Conservation (phyloP, 495 filamentous ascomycete species). For the Daldinia decipiens region DNA sequence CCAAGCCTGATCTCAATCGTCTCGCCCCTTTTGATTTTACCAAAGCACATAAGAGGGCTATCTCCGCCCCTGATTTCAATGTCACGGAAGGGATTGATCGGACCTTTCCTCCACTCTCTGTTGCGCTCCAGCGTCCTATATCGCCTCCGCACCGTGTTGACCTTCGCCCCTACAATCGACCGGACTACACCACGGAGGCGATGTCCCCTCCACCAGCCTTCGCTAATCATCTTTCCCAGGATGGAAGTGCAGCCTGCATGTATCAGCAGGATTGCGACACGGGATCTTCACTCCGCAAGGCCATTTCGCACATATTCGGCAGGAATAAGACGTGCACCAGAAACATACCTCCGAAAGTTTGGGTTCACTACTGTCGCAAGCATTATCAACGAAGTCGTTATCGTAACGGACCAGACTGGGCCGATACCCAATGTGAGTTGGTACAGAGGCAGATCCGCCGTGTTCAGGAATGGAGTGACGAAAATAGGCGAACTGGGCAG, state of each 20-base stretch:
- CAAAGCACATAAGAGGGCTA: conserved; percentile 52
- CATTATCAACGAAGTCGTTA: conserved; percentile 85
- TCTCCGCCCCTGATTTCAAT: conserved; percentile 52
- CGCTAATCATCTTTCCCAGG: conserved; percentile 27
- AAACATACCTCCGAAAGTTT: conserved; percentile 69
- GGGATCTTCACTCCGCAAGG: conserved; percentile 68
- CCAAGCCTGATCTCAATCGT: conserved; percentile 20
- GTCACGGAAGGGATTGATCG: conserved; percentile 20
- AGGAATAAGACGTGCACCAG: conserved; percentile 83
- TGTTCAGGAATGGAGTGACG: conserved; percentile 67
- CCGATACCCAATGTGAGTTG: conserved; percentile 67
- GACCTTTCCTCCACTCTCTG: conserved; percentile 10
- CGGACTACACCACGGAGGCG: conserved; percentile 31
- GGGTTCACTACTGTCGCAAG: conserved; percentile 81
- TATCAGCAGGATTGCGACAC: conserved; percentile 58
- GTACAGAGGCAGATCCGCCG: conserved; percentile 66
- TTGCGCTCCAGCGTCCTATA: background rate
- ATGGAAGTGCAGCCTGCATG: conserved; percentile 49
- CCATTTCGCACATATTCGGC: conserved; percentile 87
- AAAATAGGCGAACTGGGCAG: conserved; percentile 48
- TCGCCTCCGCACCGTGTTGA: conserved; percentile 12
- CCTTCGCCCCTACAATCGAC: conserved; percentile 7
- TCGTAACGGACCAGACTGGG: conserved; percentile 67
- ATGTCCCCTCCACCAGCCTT: conserved; percentile 38
- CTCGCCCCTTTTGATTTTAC: conserved; percentile 22